Percentiles rank a stretch among this genome's conserved stretches.
Evolutionary conservation across 805 yeast genomes (phyloP).

Genomic region (Jamesozyma rosinii): DNA sequence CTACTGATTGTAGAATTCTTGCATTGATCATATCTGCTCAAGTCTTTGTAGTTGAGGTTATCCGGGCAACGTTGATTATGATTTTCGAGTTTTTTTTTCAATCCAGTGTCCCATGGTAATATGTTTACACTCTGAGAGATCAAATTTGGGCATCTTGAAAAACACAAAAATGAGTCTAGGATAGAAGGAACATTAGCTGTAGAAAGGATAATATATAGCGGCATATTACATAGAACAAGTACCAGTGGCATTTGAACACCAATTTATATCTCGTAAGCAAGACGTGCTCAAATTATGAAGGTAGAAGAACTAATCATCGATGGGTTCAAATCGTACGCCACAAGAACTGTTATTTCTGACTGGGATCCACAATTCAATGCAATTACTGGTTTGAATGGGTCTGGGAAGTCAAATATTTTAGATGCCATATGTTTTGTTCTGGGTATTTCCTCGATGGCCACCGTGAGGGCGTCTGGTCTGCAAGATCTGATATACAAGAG

Average conservation of each 20-base stretch:
- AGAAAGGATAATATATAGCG: too few species aligned
- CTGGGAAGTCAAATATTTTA: constrained; percentile 91
- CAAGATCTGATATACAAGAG: constrained; percentile 93
- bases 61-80: neutral
- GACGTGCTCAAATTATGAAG: constrained; percentile 41
- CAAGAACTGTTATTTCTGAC: constrained; percentile 85
- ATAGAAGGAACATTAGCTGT: too few species aligned
- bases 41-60: neutral
- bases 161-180: too few species aligned
- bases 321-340: constrained; percentile 96
- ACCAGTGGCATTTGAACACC: neutral
- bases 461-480: constrained; percentile 85
- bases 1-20: too few species aligned
- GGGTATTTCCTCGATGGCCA: constrained; percentile 90
- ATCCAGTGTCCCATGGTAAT: neutral
- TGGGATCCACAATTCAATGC: constrained; percentile 98
- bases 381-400: constrained; percentile 94
- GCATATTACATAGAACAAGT: too few species aligned
- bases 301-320: constrained; percentile 95
- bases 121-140: neutral
- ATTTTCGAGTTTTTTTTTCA: neutral
- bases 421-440: constrained; percentile 98
- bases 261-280: neutral
- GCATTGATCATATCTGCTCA: too few species aligned
- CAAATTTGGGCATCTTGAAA: neutral